phyloP scores from a whole-genome alignment of 495 filamentous ascomycete genomes.

The Aspergillus cristatus region DNA sequence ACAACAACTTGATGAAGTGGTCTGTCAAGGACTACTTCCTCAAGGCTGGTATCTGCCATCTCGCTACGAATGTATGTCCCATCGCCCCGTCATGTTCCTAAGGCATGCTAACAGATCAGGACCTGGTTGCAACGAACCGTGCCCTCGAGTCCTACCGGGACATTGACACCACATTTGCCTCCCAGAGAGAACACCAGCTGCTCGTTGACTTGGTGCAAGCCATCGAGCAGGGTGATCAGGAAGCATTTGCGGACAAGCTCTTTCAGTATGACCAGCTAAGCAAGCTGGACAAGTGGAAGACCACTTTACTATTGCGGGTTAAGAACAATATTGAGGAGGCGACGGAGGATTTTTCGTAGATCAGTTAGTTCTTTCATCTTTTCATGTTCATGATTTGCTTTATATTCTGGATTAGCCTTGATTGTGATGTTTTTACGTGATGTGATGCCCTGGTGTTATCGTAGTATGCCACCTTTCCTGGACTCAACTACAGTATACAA shows the following conservation, averaged over 20 bases:
- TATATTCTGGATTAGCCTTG: background rate
- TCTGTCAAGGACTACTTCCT: constrained; percentile 89
- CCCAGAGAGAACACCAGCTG: constrained; percentile 69
- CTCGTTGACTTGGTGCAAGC: constrained; percentile 64
- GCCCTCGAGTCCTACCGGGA: constrained; percentile 76
- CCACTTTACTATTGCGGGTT: constrained; percentile 67
- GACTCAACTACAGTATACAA: too few species aligned
- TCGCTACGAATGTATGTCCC: constrained; percentile 52
- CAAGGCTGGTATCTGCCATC: constrained; percentile 77
- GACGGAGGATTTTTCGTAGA: constrained; percentile 63
- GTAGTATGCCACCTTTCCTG: too few species aligned
- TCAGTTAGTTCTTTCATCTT: background rate
- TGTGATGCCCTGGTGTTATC: too few species aligned
- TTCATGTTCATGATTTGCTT: background rate
- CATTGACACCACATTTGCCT: constrained; percentile 65
- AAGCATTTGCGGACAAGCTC: constrained; percentile 74
- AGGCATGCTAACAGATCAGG: constrained; percentile 22
- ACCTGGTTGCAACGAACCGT: constrained; percentile 64
- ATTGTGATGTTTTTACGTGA: background rate
- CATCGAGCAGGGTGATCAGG: constrained; percentile 63
- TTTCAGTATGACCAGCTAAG: constrained; percentile 83
- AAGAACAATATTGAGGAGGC: constrained; percentile 74
- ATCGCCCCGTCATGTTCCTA: background rate
- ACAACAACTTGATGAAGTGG: constrained; percentile 81
- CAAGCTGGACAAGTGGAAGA: constrained; percentile 94